Percentiles rank a stretch among this genome's conserved stretches.
These are phyloP conservation scores for Apiospora aurea DNA, from an alignment of 2,329 filamentous ascomycete genomes.

Conservation along the genomic window DNA sequence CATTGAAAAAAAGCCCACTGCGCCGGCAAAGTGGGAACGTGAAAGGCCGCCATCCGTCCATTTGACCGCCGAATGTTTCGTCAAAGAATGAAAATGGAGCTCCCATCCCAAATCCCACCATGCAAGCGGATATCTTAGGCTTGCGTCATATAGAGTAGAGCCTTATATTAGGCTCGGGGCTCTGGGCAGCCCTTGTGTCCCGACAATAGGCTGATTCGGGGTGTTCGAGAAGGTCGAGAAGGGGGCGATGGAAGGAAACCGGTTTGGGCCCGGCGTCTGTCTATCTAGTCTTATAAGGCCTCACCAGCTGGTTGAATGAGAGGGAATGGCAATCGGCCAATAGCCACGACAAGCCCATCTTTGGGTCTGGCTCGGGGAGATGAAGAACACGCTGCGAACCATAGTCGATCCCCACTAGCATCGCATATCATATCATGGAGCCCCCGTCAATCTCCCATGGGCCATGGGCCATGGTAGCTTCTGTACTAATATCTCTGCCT, in stretches of 20 bases:
- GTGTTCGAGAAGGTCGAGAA: conserved; percentile 5
- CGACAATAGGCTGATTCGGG: background rate
- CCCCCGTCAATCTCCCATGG: conserved; percentile 17
- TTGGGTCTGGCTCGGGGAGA: conserved; percentile 13
- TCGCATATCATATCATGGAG: conserved; percentile 18
- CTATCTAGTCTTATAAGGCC: background rate
- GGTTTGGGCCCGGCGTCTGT: background rate
- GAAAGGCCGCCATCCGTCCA: conserved; percentile 4
- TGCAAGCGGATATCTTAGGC: conserved; percentile 1
- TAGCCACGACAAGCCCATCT: background rate
- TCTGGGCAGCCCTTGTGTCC: background rate
- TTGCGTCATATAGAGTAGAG: conserved; percentile 20
- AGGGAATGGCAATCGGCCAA: background rate
- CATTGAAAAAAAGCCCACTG: conserved; percentile 7
- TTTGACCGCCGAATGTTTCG: conserved; percentile 21
- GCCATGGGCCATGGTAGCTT: background rate
- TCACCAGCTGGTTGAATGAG: conserved; percentile 6
- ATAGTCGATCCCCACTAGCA: conserved; percentile 17
- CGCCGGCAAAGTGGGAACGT: conserved; percentile 3
- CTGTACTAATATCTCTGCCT: too few species aligned
- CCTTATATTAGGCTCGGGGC: background rate
- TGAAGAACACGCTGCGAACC: conserved; percentile 15
- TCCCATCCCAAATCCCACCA: background rate
- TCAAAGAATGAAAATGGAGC: conserved; percentile 5
- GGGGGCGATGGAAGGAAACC: background rate